Evolutionary conservation across 768 basidiomycete genomes (phyloP), one percentile per base, ranked within the genome.

Genomic region (Naganishia antarctica): DNA sequence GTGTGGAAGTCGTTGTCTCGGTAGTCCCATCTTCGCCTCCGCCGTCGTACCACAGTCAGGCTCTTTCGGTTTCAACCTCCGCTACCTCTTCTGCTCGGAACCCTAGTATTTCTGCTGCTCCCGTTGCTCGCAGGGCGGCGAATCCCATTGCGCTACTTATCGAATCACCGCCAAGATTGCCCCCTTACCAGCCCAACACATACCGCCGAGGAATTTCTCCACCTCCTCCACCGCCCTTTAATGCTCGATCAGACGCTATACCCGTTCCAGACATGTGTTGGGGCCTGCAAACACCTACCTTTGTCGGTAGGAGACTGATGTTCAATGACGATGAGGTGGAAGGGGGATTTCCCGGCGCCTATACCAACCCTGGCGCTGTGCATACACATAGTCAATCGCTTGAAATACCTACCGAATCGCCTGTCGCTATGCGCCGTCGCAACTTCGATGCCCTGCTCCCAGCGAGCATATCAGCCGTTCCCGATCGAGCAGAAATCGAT

Each of bases 171-270:
- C 53, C 53, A 1, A 15, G 53, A 40, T 13, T 57, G 37, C 53
- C 53, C 53, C 18, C 32, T 4, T 57, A 57, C 16, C 53, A 57
- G 26, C 53, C 53, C 21, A 57, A 26, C 26, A 57, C 53, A 7
- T 57, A 57, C 53, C 53, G 53, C 1, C 53, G 53, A 40, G 53
- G 53, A 6, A 41, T 57, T 23, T 57, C 53, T 26, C 53, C 53
- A n/a, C 53, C 53, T 12, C 53, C 53, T 37, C 53, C 53, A 1
- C 53, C 53, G 21, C 53, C 53, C 1, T 57, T 57, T 34, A 57
- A 57, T 34, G 53, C 53, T 57, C 53, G 53, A 23, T 31, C 53
- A 13, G 53, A 57, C 53, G 53, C 53, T 3, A 57, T 41, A 6
- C 53, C 53, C 7, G 53, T 57, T 15, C 23, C 53, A 25, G 16